These are phyloP conservation scores for Lasiodiplodia sp. DNA, from an alignment of 2,329 filamentous ascomycete species.

Conservation along the genomic window DNA sequence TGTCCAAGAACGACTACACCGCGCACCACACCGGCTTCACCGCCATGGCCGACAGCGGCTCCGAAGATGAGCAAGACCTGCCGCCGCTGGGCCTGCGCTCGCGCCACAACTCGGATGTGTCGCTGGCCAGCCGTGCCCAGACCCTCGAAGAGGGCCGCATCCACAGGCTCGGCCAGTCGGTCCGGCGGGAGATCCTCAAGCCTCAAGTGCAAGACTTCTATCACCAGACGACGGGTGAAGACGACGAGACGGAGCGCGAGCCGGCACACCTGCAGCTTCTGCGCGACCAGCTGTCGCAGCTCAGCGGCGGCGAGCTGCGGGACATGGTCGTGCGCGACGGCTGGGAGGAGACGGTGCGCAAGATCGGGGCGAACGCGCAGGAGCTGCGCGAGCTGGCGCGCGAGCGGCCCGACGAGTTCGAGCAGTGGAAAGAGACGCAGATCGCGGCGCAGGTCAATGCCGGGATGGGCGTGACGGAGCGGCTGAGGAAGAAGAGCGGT, in stretches of 20 bases:
- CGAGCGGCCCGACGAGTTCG: constrained; percentile 44
- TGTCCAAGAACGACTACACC: not conserved
- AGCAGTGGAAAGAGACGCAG: constrained; percentile 44
- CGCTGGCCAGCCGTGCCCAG: constrained; percentile 69
- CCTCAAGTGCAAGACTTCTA: constrained; percentile 35
- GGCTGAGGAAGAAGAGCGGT: not conserved
- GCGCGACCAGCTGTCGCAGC: constrained; percentile 67
- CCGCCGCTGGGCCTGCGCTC: constrained; percentile 56
- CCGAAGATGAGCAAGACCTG: constrained; percentile 48
- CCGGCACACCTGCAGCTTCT: constrained; percentile 53
- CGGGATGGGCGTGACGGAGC: not conserved
- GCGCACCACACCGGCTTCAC: not conserved
- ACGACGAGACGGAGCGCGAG: constrained; percentile 46
- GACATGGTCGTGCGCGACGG: constrained; percentile 55
- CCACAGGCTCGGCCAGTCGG: constrained; percentile 71
- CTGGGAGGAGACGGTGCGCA: constrained; percentile 67
- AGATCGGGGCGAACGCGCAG: constrained; percentile 69
- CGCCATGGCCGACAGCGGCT: constrained; percentile 37
- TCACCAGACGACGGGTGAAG: constrained; percentile 38
- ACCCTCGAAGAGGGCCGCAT: constrained; percentile 74
- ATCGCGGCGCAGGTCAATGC: constrained; percentile 47
- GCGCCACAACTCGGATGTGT: constrained; percentile 71
- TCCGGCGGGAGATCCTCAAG: constrained; percentile 65
- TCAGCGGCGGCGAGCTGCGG: constrained; percentile 66
- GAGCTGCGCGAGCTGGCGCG: constrained; percentile 68